Base-by-base conservation (phyloP, 768 basidiomycete species). In the Auricularia sp. region DNA sequence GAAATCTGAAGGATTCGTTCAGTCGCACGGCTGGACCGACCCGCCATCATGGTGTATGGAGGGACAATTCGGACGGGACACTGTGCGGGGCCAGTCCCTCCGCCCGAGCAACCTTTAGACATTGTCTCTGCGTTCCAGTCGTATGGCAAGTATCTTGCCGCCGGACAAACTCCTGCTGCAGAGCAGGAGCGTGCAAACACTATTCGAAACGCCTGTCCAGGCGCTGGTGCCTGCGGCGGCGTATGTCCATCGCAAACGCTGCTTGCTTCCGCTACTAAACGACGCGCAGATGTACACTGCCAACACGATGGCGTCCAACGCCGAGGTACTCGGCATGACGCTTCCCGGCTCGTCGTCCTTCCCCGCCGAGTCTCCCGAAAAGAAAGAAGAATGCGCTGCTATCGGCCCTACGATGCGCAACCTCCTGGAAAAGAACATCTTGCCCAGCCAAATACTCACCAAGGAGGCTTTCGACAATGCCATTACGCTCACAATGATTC, bases 81-180 rank as follows among this genome's bases (percentile, higher is more conserved):
- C 33, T 98, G 97, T 74, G 89, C 87, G 67, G 92, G 92, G 21
- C 79, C 84, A 62, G 91, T 94, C 24, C 56, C 56, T 7, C 29
- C 24, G 14, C 56, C 56, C 8, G 11, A 14, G 7, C 8, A 59
- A 33, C 86, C 90, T 73, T 82, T 99, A 63, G 97, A 99, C 74
- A 86, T 99, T 68, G 93, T 99, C 21, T 95, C 93, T 36, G 96
- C 97, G 3, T 99, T 98, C 85, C 95, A 99, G 71, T 83, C 95
- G 3, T 99, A 98, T 72, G 97, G 97, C 59, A 88, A 95, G 75
- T 99, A 89, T 75, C 79, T 99, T 3, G 89, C 92, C 72, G 92
- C 92, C 63, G 95, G 94, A 11, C 83, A 86, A 73, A 95, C 94
- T 0, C 76, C 82, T 8, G 82, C 82, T 59, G 97, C 97, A 1